These are phyloP conservation scores for Paecilomyces niveus DNA, from an alignment of 2,329 filamentous ascomycete species.

Conservation along the genomic window DNA sequence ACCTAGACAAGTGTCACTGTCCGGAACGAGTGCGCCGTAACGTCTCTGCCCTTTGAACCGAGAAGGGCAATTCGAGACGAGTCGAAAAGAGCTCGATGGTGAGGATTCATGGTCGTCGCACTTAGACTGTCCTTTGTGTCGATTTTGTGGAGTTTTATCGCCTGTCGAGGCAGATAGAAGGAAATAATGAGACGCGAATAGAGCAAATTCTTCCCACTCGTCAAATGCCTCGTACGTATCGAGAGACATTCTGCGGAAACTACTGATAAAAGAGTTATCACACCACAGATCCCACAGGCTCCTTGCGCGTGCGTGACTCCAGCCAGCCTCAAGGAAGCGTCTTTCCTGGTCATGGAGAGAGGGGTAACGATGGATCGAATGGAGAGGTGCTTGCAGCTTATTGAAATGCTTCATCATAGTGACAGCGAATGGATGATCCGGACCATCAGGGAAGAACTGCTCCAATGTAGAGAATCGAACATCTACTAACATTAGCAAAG, in stretches of 20 bases:
- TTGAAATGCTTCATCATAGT: constrained; percentile 82
- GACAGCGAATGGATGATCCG: constrained; percentile 71
- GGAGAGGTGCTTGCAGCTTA: constrained; percentile 72
- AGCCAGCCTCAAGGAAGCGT: constrained; percentile 65
- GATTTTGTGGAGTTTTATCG: not conserved
- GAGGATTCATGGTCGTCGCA: not conserved
- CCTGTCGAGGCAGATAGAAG: constrained; percentile 58
- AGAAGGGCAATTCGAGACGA: constrained; percentile 17
- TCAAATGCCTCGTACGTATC: constrained; percentile 78
- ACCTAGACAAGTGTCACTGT: constrained; percentile 22
- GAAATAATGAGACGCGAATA: constrained; percentile 81
- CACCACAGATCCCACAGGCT: constrained; percentile 82
- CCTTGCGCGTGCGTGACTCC: constrained; percentile 54
- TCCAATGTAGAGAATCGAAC: constrained; percentile 82
- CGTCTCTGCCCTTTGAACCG: constrained; percentile 46
- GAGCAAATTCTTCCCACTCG: constrained; percentile 89
- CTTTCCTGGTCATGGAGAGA: constrained; percentile 56
- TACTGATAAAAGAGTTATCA: constrained; percentile 57
- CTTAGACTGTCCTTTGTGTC: not conserved
- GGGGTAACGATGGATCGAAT: constrained; percentile 65
- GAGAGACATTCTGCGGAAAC: constrained; percentile 53
- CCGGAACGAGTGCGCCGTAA: constrained; percentile 52
- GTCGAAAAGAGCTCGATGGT: constrained; percentile 3
- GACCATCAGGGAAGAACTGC: constrained; percentile 73
- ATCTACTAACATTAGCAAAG: constrained; percentile 23